Conservation (phyloP, 1,284 basidiomycete genomes). For the Tilletia setariae region DNA sequence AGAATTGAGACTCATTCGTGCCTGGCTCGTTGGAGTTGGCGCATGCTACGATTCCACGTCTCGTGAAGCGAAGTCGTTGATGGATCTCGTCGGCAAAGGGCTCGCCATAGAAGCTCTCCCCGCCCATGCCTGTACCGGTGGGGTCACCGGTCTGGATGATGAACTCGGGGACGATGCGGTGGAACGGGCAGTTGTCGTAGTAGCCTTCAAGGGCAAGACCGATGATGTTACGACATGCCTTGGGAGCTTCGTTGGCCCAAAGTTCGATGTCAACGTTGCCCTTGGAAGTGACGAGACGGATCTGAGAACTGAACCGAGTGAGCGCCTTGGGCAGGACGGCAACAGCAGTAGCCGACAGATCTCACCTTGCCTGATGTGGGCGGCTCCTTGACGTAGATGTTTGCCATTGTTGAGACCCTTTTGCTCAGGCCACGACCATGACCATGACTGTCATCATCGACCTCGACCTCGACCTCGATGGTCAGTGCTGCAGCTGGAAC, state of each 20-base stretch:
- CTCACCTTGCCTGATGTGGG: slow-evolving; percentile 12
- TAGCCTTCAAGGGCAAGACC: slow-evolving; percentile 89
- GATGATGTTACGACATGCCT: slow-evolving; percentile 87
- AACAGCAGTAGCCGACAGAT: too few species aligned
- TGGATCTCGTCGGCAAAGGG: slow-evolving; percentile 92
- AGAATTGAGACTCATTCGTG: slow-evolving; percentile 56
- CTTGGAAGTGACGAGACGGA: slow-evolving; percentile 82
- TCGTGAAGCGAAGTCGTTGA: slow-evolving; percentile 72
- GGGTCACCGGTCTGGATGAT: slow-evolving; percentile 93
- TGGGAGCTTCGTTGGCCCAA: slow-evolving; percentile 93
- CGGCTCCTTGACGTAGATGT: slow-evolving; percentile 34
- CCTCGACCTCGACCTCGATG: too few species aligned
- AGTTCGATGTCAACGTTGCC: slow-evolving; percentile 67
- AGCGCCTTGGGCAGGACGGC: too few species aligned
- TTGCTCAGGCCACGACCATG: too few species aligned
- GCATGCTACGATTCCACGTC: slow-evolving; percentile 89
- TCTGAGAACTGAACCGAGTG: too few species aligned
- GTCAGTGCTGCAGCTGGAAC: too few species aligned
- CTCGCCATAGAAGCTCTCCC: slow-evolving; percentile 59
- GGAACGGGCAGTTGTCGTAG: slow-evolving; percentile 91
- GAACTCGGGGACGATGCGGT: slow-evolving; percentile 82
- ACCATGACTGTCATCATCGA: too few species aligned
- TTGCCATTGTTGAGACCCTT: slow-evolving; percentile 30
- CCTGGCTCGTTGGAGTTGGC: slow-evolving; percentile 72
- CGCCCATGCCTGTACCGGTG: slow-evolving; percentile 83